Base-by-base conservation (phyloP, 2,329 filamentous ascomycete species). In the Pyrenochaeta sp. region DNA sequence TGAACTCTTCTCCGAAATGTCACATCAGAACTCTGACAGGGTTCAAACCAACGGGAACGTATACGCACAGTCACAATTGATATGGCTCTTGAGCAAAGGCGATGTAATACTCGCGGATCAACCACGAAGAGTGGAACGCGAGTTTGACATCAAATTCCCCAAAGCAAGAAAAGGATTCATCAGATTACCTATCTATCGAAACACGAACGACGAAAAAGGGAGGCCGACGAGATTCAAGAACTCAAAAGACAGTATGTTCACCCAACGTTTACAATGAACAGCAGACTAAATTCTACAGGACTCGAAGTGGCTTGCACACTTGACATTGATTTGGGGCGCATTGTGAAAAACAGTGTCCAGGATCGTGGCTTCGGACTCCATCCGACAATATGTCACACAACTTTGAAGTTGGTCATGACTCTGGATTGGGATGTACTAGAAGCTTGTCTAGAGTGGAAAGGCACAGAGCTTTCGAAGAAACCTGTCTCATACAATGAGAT, bases 21-120 rank as follows among this genome's bases (percentile, higher is more conserved):
- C 21, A 8, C 40, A 50, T 19, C 9, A 26, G 7, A 50, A 51
- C 23, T 18, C 18, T 1, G 30, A 44, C 7, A 21, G 21, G 4
- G 22, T 41, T 14, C 9, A 35, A 13, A 17, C 35, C 4, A 54
- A 21, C 21, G 28, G 37, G 2, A 28, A 26, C 6, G 20, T 7
- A 7, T 30, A 34, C 4, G 53, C 56, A 9, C 13, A 41, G 26
- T 44, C 39, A 6, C 53, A 60, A 31, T 23, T 60, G 1, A 41
- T 44, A 1, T 60, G 52, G 48, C 15, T 60, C 4, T 18, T 60
- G n/a, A 53, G 48, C 17, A 57, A 58, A 35, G 56, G 54, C 3
- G 56, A 60, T 28, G 15, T 58, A 3, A 23, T 58, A n/a, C 26
- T 53, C 7, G 41, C 41, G 4, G 43, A 46, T 14, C 11, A 44